Conservation (phyloP, 169 alveolate genomes). For the Plasmodium gallinaceum region DNA sequence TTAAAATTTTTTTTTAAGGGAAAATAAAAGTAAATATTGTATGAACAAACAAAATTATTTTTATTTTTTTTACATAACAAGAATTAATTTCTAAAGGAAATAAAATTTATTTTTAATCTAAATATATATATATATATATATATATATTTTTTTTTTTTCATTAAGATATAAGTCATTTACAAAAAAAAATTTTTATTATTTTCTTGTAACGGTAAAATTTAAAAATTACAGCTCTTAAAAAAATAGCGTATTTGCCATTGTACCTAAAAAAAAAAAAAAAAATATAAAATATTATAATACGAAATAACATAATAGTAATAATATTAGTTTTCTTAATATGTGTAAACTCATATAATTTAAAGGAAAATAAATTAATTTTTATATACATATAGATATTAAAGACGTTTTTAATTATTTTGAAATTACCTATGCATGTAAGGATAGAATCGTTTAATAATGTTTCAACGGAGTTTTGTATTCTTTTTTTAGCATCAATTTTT, state of each 20-base stretch:
- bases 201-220: neutral
- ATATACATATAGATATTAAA: neutral
- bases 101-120: neutral
- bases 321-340: neutral
- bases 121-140: no score
- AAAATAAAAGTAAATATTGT: no score
- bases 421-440: conserved; percentile 72
- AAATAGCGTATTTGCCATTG: conserved; percentile 70
- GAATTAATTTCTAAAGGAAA: neutral
- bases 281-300: neutral
- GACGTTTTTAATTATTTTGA: neutral
- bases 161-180: neutral
- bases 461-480: conserved; percentile 87
- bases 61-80: no score
- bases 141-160: neutral
- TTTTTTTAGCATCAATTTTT: conserved; percentile 94
- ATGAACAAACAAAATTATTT: no score
- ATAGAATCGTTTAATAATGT: conserved; percentile 85
- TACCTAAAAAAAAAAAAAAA: conserved; percentile 18
- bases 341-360: neutral
- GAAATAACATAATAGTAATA: neutral
- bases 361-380: neutral
- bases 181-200: conserved; percentile 14
- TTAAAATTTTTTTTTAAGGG: no score
- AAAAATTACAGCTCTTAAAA: conserved; percentile 13